These are phyloP conservation scores for Leishmania mexicana DNA, from an alignment of 208 protist species.

Conservation along the genomic window DNA sequence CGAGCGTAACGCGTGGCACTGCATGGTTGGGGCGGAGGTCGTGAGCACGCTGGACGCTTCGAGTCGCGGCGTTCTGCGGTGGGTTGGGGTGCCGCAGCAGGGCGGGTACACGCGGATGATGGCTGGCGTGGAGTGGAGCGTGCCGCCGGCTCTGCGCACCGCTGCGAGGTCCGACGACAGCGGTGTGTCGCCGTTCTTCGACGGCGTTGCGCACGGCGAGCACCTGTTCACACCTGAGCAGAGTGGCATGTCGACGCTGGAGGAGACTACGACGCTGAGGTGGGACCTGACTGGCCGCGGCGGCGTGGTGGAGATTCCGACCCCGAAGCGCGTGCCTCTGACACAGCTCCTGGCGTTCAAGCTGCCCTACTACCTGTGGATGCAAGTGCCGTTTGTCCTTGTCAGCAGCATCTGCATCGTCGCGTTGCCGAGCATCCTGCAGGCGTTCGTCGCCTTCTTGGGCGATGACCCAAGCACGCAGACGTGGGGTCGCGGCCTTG, in stretches of 20 bases:
- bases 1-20: slow-evolving; percentile 51
- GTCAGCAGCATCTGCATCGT: slow-evolving; percentile 52
- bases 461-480: slow-evolving; percentile 1
- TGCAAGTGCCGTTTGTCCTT: slow-evolving; percentile 54
- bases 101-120: slow-evolving; percentile 50
- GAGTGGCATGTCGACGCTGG: slow-evolving; percentile 53
- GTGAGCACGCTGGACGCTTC: slow-evolving; percentile 28
- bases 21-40: slow-evolving; percentile 47
- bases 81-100: slow-evolving; percentile 66
- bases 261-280: slow-evolving; percentile 44
- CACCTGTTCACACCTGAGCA: slow-evolving; percentile 52
- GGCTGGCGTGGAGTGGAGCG: slow-evolving; percentile 74
- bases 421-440: slow-evolving; percentile 56
- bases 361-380: slow-evolving; percentile 38
- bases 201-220: slow-evolving; percentile 67
- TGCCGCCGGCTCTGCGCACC: slow-evolving; percentile 31
- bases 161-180: slow-evolving; percentile 20
- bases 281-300: slow-evolving; percentile 17
- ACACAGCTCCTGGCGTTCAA: slow-evolving; percentile 27
- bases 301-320: slow-evolving; percentile 22
- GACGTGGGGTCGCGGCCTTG: slow-evolving; percentile 41
- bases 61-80: slow-evolving; percentile 63
- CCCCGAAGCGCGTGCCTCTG: slow-evolving; percentile 23
- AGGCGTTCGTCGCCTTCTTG: slow-evolving; percentile 43
- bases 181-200: slow-evolving; percentile 36